Percentiles rank a stretch among this genome's conserved stretches.
These are phyloP conservation scores for Mycena latifolia DNA, from an alignment of 768 basidiomycete genomes.

Conservation along the genomic window DNA sequence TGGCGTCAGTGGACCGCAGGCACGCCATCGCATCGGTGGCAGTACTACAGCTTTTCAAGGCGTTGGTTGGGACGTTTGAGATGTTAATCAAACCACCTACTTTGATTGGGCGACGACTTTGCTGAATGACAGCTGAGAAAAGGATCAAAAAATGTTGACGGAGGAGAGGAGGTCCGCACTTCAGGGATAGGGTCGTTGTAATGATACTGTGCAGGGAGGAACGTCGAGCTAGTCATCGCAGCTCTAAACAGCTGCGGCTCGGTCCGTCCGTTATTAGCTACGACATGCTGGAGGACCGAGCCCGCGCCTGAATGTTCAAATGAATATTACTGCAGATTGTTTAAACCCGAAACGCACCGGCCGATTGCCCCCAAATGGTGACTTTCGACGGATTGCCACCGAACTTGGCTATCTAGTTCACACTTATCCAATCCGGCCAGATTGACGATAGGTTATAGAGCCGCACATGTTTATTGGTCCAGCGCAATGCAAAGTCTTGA, in stretches of 20 bases:
- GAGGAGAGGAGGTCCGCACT: slow-evolving; percentile 16
- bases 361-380: slow-evolving; percentile 16
- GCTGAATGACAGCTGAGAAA: slow-evolving; percentile 34
- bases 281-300: slow-evolving; percentile 49
- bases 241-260: slow-evolving; percentile 47
- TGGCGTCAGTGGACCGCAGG: slow-evolving; percentile 37
- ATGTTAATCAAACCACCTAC: slow-evolving; percentile 20
- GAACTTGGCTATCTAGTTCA: too few species aligned
- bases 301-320: slow-evolving; percentile 42
- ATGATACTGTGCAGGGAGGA: slow-evolving; percentile 47
- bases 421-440: too few species aligned
- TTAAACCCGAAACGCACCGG: slow-evolving; percentile 23
- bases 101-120: slow-evolving; percentile 38
- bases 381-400: too few species aligned
- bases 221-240: slow-evolving; percentile 48
- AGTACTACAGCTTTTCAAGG: slow-evolving; percentile 37
- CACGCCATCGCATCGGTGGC: slow-evolving; percentile 31
- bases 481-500: background rate
- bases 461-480: too few species aligned
- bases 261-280: slow-evolving; percentile 47
- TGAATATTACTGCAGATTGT: background rate
- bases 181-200: slow-evolving; percentile 42
- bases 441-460: too few species aligned
- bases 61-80: background rate
- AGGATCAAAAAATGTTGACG: background rate